Percentiles rank a stretch among this genome's conserved stretches.
phyloP scores from a whole-genome alignment of 768 basidiomycete species.

The Termitomyces sp. region DNA sequence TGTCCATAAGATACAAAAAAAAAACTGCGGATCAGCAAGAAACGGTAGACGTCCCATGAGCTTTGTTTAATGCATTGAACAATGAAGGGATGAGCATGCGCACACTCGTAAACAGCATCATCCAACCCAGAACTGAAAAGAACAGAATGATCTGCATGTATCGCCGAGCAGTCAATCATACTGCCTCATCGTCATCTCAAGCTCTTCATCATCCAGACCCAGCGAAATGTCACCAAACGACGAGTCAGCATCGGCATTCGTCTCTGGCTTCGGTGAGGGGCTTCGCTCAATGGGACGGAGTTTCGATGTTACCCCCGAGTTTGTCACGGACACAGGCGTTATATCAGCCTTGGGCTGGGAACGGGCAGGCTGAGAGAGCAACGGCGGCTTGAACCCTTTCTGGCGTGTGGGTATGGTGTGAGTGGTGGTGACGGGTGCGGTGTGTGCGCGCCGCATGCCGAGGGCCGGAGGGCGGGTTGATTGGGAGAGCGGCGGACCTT shows the following conservation, averaged over 20 bases:
- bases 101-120: not conserved
- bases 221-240: slow-evolving; percentile 23
- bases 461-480: slow-evolving; percentile 25
- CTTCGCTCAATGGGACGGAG: not conserved
- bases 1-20: not conserved
- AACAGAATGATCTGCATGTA: not conserved
- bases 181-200: slow-evolving; percentile 22
- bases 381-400: slow-evolving; percentile 32
- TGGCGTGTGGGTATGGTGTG: slow-evolving; percentile 23
- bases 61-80: not conserved
- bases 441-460: slow-evolving; percentile 34
- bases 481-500: slow-evolving; percentile 8
- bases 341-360: not conserved
- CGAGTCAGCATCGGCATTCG: slow-evolving; percentile 16
- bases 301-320: not conserved
- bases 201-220: slow-evolving; percentile 17
- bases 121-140: not conserved
- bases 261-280: not conserved
- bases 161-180: slow-evolving; percentile 16
- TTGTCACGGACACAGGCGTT: not conserved
- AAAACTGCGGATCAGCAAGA: not conserved
- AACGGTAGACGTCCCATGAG: not conserved
- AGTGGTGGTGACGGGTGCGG: slow-evolving; percentile 9
- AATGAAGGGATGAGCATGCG: not conserved
- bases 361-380: slow-evolving; percentile 19